Evolutionary conservation across 208 protist genomes (phyloP), one percentile per base, ranked within the genome.

Genomic region (Trypanosoma brucei): DNA sequence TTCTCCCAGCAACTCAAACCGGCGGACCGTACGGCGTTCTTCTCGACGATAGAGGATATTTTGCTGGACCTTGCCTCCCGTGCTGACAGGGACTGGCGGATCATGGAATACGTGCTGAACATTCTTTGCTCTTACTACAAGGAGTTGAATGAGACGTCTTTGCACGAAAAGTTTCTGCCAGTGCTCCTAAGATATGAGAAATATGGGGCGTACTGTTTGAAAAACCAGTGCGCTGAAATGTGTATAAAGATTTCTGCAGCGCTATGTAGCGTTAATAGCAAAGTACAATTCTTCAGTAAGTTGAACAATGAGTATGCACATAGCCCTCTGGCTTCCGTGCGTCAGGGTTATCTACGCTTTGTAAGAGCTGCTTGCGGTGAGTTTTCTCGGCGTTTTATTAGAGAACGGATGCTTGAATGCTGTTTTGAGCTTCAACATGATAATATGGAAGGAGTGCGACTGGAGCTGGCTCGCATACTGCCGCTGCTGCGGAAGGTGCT

Each of bases 281-380:
- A 87, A 53, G 88, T 91, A 13, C 76, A 91, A 40, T 59, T 96
- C n/a, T 84, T 96, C 45, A 84, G 74, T 52, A 81, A 81, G 13
- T 66, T 96, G 22, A 91, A 86, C 70, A 84, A 76, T 61, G 91
- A 96, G 39, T 96, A 93, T 59, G 91, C 76, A 1, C 68, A 79
- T 36, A 79, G 83, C 59, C 53, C 48, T 46, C 84, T 71, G 7
- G 93, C 84, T 62, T 83, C 88, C 70, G 69, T 81, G 11, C 84
- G 90, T 30, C 73, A 86, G 62, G 68, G 77, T 40, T 96, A 91
- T 70, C 64, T 91, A 4, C 67, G 59, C 48, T 86, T 91, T 66
- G 75, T 86, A 0, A 68, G 66, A 0, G 82, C 83, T 45, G 65
- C 74, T 45, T 89, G 81, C 52, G 56, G 59, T 9, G 66, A 75